phyloP scores from a whole-genome alignment of 139 green algal genomes.

The Chlorella ohadii region DNA sequence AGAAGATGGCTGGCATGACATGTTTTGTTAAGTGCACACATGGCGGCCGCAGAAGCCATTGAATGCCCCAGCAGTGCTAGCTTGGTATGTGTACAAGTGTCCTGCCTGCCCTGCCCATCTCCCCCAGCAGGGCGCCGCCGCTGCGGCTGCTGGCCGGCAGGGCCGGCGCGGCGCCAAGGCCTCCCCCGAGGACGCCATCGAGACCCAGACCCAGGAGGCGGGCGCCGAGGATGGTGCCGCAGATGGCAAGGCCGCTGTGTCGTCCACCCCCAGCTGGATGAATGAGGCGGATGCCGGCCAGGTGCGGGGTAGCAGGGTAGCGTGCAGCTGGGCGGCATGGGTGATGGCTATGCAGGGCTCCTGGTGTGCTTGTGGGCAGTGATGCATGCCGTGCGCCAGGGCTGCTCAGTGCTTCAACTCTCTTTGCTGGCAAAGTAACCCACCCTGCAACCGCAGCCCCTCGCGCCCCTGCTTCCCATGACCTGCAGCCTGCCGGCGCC shows the following conservation, averaged over 20 bases:
- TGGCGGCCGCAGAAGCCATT: no score
- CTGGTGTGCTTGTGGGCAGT: not conserved
- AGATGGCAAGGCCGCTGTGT: not conserved
- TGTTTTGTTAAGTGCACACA: no score
- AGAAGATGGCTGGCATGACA: no score
- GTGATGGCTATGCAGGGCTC: not conserved
- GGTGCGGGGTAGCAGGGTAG: not conserved
- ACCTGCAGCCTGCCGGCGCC: not conserved
- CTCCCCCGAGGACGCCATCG: conserved; percentile 1
- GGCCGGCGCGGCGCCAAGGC: not conserved
- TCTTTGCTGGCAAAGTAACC: no score
- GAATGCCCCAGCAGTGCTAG: no score
- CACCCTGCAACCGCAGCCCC: not conserved
- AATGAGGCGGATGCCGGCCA: not conserved
- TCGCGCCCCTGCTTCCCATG: not conserved
- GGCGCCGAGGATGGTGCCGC: not conserved
- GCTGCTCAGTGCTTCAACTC: not conserved
- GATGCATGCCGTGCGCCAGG: not conserved
- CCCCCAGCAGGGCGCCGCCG: not conserved
- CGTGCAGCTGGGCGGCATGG: not conserved
- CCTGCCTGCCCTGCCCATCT: no score
- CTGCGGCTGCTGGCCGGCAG: not conserved
- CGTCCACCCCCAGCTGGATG: not conserved
- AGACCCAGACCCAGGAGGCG: not conserved
- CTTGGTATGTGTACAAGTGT: no score